Evolutionary conservation across 768 basidiomycete species (phyloP), one percentile per base, ranked within the genome.

Genomic region (Trametes gibbosa): DNA sequence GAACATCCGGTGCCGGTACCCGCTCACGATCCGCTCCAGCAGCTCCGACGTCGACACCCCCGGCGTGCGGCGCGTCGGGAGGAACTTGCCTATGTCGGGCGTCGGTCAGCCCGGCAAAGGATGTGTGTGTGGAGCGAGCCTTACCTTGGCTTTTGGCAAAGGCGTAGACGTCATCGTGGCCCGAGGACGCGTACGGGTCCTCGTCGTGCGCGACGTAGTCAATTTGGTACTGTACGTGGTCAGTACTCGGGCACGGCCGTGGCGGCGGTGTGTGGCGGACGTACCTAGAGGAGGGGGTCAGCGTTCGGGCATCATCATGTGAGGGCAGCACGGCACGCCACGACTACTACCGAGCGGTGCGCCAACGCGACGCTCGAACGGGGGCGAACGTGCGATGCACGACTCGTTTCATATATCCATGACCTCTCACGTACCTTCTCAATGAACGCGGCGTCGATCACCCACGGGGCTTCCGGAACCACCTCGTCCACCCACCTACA

Each of bases 171-270:
- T 99, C 97, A 29, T 89, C 85, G 49, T 84, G 80, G 1, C 89
- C 92, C n/a, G 79, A 84, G 27, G 85, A 79, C 2, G 81, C 81
- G 66, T 98, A 98, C 0, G 94, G 92, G 52, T 82, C 85, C 68
- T 98, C 95, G 68, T 99, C 97, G 66, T 99, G 97, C 2, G 95
- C 95, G 46, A 98, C 89, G 67, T 98, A 99, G 72, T 99, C 97
- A 62, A 99, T 96, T 72, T 87, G 71, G 72, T 90, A 85, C 72
- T 71, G 55, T 23, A 17, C 2, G 27, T 19, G 6, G 47, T 61
- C 17, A 60, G 53, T 16, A 37, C 23, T 14, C 2, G n/a, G n/a
- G n/a, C n/a, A n/a, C n/a, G n/a, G n/a, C n/a, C n/a, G n/a, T n/a
- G n/a, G n/a, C n/a, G n/a, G n/a, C 29, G 29, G 10, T 32, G 25